These are phyloP conservation scores for Diaporthe sp. DNA, from an alignment of 2,329 filamentous ascomycete genomes.

Conservation along the genomic window DNA sequence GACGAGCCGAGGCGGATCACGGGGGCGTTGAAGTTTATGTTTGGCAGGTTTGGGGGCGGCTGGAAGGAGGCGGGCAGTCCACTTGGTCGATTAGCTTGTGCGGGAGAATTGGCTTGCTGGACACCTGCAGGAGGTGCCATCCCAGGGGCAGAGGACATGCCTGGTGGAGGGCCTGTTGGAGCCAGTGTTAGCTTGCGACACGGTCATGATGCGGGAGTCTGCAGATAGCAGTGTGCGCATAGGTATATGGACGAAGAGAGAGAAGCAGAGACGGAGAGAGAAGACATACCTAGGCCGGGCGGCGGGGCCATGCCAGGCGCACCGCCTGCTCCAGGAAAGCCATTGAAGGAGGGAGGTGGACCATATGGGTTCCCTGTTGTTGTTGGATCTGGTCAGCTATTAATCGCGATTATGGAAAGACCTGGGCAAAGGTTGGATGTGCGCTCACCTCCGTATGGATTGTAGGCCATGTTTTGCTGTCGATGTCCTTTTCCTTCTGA, in stretches of 20 bases:
- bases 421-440: background rate
- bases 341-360: constrained; percentile 79
- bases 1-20: constrained; percentile 90
- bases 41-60: constrained; percentile 90
- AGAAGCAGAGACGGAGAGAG: constrained; percentile 8
- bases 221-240: background rate
- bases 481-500: background rate
- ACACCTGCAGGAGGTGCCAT: constrained; percentile 84
- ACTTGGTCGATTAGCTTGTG: constrained; percentile 84
- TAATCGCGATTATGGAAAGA: background rate
- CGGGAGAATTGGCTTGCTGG: constrained; percentile 76
- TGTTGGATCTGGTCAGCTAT: background rate
- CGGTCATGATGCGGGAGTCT: background rate
- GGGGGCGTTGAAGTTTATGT: constrained; percentile 98
- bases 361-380: constrained; percentile 73
- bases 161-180: constrained; percentile 77
- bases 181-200: constrained; percentile 41
- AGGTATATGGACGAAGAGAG: background rate
- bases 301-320: constrained; percentile 81
- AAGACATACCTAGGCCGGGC: constrained; percentile 82
- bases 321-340: constrained; percentile 72
- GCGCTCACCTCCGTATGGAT: constrained; percentile 69
- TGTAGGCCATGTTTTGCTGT: constrained; percentile 65
- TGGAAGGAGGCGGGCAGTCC: constrained; percentile 88
- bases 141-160: constrained; percentile 84